Percentiles rank a stretch among this genome's conserved stretches.
Evolutionary conservation across 371 early-diverging fungal genomes (phyloP).

Genomic region (Apophysomyces ossiformis): DNA sequence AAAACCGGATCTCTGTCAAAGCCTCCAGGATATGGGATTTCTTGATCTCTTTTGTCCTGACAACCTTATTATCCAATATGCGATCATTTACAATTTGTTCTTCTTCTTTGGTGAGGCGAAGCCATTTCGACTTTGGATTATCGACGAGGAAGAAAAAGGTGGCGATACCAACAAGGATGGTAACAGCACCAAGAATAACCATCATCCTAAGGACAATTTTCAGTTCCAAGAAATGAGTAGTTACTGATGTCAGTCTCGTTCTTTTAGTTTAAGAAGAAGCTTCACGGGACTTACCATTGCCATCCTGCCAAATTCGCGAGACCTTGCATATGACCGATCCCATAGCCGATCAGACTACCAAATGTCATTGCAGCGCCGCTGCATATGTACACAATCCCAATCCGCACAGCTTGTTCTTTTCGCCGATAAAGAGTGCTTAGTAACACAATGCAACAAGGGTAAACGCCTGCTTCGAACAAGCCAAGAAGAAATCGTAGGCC

Average conservation of each 20-base stretch:
- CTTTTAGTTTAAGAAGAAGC: too few relatives aligned
- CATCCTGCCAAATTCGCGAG: constrained; percentile 19
- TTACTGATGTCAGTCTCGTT: too few relatives aligned
- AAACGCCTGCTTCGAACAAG: constrained; percentile 38
- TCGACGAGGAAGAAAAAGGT: constrained; percentile 21
- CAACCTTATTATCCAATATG: constrained; percentile 35
- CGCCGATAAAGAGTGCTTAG: constrained; percentile 34
- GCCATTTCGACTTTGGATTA: constrained; percentile 23
- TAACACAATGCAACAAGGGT: constrained; percentile 33
- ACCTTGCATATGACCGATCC: constrained; percentile 37
- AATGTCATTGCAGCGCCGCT: constrained; percentile 42
- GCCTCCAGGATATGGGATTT: constrained; percentile 35
- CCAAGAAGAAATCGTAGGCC: constrained; percentile 35
- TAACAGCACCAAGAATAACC: constrained; percentile 22
- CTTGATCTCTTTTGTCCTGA: constrained; percentile 31
- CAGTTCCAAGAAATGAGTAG: too few relatives aligned
- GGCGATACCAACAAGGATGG: constrained; percentile 23
- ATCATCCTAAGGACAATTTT: background rate
- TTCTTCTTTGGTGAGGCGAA: constrained; percentile 26
- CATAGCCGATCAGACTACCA: constrained; percentile 63
- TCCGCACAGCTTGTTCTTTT: constrained; percentile 31
- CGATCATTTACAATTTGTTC: constrained; percentile 29
- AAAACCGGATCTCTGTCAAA: constrained; percentile 30
- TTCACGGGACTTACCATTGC: constrained; percentile 18
- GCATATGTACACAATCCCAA: constrained; percentile 23